These are phyloP conservation scores for Spatholobus suberectus DNA, from an alignment of 306 rosid genomes.

Conservation along the genomic window DNA sequence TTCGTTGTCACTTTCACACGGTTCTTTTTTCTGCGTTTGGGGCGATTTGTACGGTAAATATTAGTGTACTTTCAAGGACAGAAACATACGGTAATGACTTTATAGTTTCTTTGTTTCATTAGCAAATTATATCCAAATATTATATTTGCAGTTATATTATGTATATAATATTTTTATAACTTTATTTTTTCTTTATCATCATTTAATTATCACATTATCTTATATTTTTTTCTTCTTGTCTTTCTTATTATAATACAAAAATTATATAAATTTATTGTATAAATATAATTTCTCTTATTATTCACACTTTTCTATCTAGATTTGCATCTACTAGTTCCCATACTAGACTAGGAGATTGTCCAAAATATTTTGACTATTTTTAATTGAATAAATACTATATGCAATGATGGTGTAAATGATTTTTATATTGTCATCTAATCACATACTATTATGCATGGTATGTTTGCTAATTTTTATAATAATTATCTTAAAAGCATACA, in stretches of 20 bases:
- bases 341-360: too few relatives aligned
- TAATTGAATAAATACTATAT: too few relatives aligned
- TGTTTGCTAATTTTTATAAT: too few relatives aligned
- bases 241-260: too few relatives aligned
- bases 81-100: not conserved
- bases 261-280: not conserved
- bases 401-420: too few relatives aligned
- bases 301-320: not conserved
- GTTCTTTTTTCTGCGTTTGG: not conserved
- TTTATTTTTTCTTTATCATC: too few relatives aligned
- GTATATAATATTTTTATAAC: not conserved
- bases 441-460: too few relatives aligned
- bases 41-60: not conserved
- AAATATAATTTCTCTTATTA: too few relatives aligned
- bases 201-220: not conserved
- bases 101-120: not conserved
- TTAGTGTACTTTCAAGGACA: conserved; percentile 20
- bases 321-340: not conserved
- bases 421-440: too few relatives aligned
- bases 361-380: not conserved
- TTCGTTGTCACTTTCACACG: not conserved
- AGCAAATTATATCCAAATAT: not conserved
- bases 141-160: not conserved
- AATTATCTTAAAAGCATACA: too few relatives aligned
- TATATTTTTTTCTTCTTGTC: too few relatives aligned